These are phyloP conservation scores for Malus hybrid DNA, from an alignment of 331 rosid genomes.

Conservation along the genomic window DNA sequence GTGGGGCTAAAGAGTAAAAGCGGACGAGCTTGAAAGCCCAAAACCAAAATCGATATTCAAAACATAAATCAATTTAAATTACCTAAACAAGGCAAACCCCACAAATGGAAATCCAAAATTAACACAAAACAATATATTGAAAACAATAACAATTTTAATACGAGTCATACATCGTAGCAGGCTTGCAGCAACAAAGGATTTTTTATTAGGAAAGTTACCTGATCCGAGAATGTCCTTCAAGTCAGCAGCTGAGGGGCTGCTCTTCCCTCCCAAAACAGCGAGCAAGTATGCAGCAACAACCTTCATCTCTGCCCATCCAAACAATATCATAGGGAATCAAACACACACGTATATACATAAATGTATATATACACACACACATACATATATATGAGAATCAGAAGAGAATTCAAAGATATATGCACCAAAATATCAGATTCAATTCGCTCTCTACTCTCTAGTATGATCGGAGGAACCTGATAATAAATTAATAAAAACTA, in stretches of 20 bases:
- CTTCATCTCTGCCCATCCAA: constrained; percentile 53
- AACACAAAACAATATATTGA: background rate
- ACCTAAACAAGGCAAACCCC: background rate
- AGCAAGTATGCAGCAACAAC: constrained; percentile 55
- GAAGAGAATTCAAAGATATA: no score
- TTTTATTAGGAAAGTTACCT: constrained; percentile 20
- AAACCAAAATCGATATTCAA: background rate
- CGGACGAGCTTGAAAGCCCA: background rate
- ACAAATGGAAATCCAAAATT: background rate
- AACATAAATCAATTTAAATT: background rate
- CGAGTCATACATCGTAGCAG: background rate
- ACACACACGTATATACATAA: background rate
- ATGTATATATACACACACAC: background rate
- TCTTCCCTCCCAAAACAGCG: constrained; percentile 75
- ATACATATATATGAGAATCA: background rate
- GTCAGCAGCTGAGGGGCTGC: constrained; percentile 37
- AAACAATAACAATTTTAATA: background rate
- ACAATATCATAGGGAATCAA: background rate
- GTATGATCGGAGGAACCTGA: background rate
- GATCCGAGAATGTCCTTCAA: constrained; percentile 46
- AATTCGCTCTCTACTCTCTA: background rate
- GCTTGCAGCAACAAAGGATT: background rate
- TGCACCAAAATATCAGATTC: no score
- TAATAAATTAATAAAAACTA: background rate
- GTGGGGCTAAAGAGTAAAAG: background rate